Conservation (phyloP, 1,284 basidiomycete species). For the Leccinum griseonigrum region DNA sequence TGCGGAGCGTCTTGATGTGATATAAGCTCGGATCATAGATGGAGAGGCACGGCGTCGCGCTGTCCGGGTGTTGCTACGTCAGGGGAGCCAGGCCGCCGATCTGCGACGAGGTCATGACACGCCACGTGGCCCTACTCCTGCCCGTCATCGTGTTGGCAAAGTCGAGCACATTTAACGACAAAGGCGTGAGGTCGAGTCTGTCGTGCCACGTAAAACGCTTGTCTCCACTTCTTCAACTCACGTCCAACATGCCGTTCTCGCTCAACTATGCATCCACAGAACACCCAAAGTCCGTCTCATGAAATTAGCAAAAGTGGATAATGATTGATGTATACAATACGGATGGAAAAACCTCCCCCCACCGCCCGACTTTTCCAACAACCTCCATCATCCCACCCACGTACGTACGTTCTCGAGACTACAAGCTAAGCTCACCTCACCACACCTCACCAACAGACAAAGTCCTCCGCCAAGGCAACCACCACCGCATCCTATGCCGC, state of each 20-base stretch:
- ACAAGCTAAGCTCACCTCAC: not conserved
- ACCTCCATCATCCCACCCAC: constrained; percentile 23
- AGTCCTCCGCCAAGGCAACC: constrained; percentile 39
- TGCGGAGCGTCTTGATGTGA: too few relatives aligned
- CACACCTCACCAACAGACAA: constrained; percentile 35
- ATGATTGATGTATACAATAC: too few relatives aligned
- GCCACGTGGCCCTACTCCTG: not conserved
- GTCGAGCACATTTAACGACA: not conserved
- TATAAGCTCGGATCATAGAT: too few relatives aligned
- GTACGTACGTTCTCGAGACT: constrained; percentile 16
- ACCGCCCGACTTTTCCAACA: constrained; percentile 58
- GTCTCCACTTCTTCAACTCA: too few relatives aligned
- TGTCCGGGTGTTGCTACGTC: not conserved
- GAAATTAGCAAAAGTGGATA: not conserved
- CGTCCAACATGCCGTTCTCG: constrained; percentile 24
- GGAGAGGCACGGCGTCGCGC: not conserved
- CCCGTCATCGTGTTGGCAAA: not conserved
- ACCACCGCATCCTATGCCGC: constrained; percentile 52
- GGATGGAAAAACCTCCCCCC: constrained; percentile 63
- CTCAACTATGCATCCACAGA: constrained; percentile 31
- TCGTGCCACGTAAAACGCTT: too few relatives aligned
- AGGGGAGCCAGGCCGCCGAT: not conserved
- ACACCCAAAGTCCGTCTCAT: constrained; percentile 19
- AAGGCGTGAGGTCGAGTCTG: too few relatives aligned
- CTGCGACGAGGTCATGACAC: not conserved